Conservation (phyloP, 73 alveolate genomes). For the Tetrahymena borealis region DNA sequence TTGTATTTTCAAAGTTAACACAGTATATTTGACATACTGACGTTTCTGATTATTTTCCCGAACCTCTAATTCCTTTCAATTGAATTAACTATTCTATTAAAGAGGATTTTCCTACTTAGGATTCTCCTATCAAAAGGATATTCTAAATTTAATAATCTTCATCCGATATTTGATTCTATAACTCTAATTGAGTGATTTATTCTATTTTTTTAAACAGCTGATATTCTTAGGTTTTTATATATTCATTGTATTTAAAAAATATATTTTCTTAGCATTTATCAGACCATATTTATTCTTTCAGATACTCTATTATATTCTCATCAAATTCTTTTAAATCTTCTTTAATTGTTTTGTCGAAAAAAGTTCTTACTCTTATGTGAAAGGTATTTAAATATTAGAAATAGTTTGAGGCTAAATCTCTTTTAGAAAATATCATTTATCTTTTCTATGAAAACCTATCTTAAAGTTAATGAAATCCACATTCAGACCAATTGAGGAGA, state of each 20-base stretch:
- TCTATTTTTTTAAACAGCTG: neutral
- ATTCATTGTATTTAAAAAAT: neutral
- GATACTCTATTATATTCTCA: too few relatives aligned
- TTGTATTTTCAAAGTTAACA: neutral
- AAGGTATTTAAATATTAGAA: too few relatives aligned
- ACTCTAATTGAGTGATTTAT: neutral
- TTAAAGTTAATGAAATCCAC: neutral
- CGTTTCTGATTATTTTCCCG: neutral
- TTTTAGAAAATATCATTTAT: too few relatives aligned
- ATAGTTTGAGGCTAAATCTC: neutral
- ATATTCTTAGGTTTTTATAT: neutral
- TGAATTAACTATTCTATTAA: neutral
- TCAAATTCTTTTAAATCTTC: neutral
- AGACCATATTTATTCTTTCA: neutral
- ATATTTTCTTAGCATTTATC: neutral
- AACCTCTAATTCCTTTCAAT: neutral
- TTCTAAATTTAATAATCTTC: neutral
- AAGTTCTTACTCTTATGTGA: neutral
- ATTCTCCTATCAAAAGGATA: neutral
- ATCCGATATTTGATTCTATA: neutral
- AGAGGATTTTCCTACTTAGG: neutral
- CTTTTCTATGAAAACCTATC: neutral
- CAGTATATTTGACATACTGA: neutral
- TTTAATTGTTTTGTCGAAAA: too few relatives aligned
- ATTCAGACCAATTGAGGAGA: neutral